Conservation (phyloP, 2,329 filamentous ascomycete species). For the Ceratocystiopsis minuta region DNA sequence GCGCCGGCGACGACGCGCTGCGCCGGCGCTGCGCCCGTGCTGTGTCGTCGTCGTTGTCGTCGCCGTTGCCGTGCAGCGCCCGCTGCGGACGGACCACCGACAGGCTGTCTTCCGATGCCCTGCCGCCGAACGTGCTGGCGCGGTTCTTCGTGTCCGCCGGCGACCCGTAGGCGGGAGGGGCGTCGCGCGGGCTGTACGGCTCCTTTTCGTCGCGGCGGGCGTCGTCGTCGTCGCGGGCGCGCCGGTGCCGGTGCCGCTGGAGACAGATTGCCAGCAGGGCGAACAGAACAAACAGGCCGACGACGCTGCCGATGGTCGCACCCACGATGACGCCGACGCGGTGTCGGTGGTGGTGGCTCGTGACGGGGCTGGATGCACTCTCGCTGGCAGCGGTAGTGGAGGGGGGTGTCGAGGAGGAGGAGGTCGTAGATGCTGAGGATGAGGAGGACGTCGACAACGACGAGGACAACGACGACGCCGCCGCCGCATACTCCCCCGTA, state of each 20-base stretch:
- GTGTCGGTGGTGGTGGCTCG: slow-evolving; percentile 3
- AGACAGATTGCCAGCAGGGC: not conserved
- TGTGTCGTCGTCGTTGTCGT: too few relatives aligned
- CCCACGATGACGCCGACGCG: slow-evolving; percentile 35
- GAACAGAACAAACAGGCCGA: slow-evolving; percentile 20
- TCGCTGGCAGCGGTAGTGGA: not conserved
- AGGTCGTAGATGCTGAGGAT: not conserved
- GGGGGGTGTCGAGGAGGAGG: slow-evolving; percentile 4
- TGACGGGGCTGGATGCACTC: too few relatives aligned
- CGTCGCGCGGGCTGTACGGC: too few relatives aligned
- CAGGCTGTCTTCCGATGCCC: too few relatives aligned
- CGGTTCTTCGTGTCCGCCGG: too few relatives aligned
- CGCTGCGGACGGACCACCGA: too few relatives aligned
- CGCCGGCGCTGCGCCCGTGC: too few relatives aligned
- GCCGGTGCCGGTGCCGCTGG: too few relatives aligned
- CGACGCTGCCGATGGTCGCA: slow-evolving; percentile 33
- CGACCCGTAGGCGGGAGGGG: too few relatives aligned
- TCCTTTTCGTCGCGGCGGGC: not conserved
- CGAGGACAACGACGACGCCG: slow-evolving; percentile 5
- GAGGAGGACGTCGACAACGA: slow-evolving; percentile 6
- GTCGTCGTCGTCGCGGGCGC: not conserved
- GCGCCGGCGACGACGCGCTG: too few relatives aligned
- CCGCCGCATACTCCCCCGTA: slow-evolving; percentile 20
- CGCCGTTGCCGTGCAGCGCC: too few relatives aligned
- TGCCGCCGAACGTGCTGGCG: too few relatives aligned